Base-by-base conservation (phyloP, 2,329 filamentous ascomycete species). In the Diplocarpon rosae region DNA sequence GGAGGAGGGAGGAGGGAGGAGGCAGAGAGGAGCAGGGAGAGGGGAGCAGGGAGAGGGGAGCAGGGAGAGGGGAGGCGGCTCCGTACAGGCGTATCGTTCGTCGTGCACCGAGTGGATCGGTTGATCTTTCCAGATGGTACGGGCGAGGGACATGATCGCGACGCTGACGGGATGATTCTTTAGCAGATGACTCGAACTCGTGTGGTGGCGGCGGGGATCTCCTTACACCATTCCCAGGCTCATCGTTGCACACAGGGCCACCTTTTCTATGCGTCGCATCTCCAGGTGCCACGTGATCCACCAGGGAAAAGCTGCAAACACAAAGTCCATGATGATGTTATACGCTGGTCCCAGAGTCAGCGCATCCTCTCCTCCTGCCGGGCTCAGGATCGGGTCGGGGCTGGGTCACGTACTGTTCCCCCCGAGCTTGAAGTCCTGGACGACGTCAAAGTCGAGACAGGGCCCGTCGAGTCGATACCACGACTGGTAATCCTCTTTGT, bases 301-400 rank as follows among this genome's bases (percentile, higher is more conserved):
- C 69, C 70, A 73, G 2, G 71, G 71, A 41, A 73, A 69, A 8
- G 59, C 44, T 0, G 71, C 69, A 51, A 75, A 68, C 0, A 70
- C 51, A 33, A 74, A 71, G 47, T 75, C 71, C 67, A 72, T 73
- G 24, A 73, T 60, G 44, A 73, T 69, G 54, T 73, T 73, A 56
- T 71, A 72, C 5, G 70, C 69, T 72, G 47, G 1, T 5, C n/a
- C n/a, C 10, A 31, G 39, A 50, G 56, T 53, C 48, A 41, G 38
- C 43, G 47, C 43, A 43, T 12, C 12, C 6, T 3, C 36, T 24
- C 45, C 43, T 42, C 31, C 31, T n/a, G n/a, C n/a, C n/a, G n/a
- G n/a, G n/a, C n/a, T n/a, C n/a, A n/a, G n/a, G n/a, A n/a, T n/a
- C n/a, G n/a, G n/a, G n/a, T 24, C 15, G 20, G 44, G 36, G 43